Base-by-base conservation (phyloP, 1,139 yeast genomes). In the Taiozyma sp. region DNA sequence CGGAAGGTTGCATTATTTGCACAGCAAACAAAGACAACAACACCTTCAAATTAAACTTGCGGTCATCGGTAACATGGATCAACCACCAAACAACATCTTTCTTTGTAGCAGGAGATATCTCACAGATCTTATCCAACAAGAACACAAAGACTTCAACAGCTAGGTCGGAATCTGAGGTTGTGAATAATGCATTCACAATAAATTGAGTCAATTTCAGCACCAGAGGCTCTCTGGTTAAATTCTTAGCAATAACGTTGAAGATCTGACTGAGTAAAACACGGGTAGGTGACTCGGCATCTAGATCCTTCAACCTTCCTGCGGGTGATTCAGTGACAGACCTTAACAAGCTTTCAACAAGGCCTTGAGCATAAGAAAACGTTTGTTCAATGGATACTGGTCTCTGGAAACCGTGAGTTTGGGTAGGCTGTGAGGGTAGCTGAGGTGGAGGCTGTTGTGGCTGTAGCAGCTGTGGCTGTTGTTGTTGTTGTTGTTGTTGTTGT, bases 21-120 rank as follows among this genome's bases (percentile, higher is more conserved):
- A 87, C 87, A 56, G 83, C 79, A 63, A 93, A 76, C 49, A 93
- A 73, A 1, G 92, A 79, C 44, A 81, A 73, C 63, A 93, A 83
- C 4, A 92, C 96, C 8, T 87, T 83, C 52, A 82, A 80, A 67
- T 92, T 89, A 68, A 84, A 88, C 67, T 91, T 91, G 53, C 97
- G 80, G 63, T 86, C 89, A 65, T 93, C 98, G 36, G 87, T 83
- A 1, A 96, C 89, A 66, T 88, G 88, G 29, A 92, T 84, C 56
- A 95, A 76, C 98, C 98, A 93, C 81, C 96, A 81, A 30, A 87
- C 83, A 27, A 93, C 96, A 71, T 92, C 97, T 64, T 90, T 90
- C 44, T 93, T 91, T 0, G 97, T 92, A 8, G 88, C 81, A 2
- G 96, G 83, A 0, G 97, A 91, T 60, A 86, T 75, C 48, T 87